Evolutionary conservation across 176 grass and related monocot genomes (phyloP), one percentile per base, ranked within the genome.

Genomic region (Paspalum vaginatum): DNA sequence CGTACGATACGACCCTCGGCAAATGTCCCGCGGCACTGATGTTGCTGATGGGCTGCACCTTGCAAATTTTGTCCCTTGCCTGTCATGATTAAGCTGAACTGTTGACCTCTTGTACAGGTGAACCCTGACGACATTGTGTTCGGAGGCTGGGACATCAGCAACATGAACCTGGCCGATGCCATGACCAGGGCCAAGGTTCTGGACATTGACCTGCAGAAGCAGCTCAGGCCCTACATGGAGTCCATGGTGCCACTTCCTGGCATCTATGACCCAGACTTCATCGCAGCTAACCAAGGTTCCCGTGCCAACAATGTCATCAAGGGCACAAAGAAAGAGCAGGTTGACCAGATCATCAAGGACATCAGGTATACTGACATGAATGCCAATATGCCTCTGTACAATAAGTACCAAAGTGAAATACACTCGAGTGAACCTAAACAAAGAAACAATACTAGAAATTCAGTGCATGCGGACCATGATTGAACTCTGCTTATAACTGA

Each of bases 201-300:
- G 61, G 92, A 98, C 81, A 98, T 98, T 52, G 96, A 95, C 81
- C 86, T 98, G 43, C 96, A 98, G 90, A 98, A 98, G 84, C 96
- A 98, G 71, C 92, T 98, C 32, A 91, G 96, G 52, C 88, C 92
- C 5, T 98, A 95, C 84, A 98, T 98, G 96, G 96, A 98, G 65
- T 94, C 92, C 77, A 95, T 95, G 67, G 82, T 91, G 12, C 96
- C 96, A 9, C 86, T 98, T 16, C 90, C 96, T 0, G 96, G 96
- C 17, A 95, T 98, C 69, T 98, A 91, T 27, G 86, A 98, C 6
- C 88, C 88, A 0, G 96, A 98, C 58, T 98, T 98, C 82, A 94
- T 98, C 8, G 96, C 96, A 0, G 92, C 96, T 11, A 98, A 98
- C 75, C 96, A 98, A 84, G 87, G 79, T 20, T 84, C 88, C 5